A percentile compares a stretch with the other conserved stretches of the same genome.
These are phyloP conservation scores for Suillus variegatus DNA, from an alignment of 768 basidiomycete genomes.

Conservation along the genomic window DNA sequence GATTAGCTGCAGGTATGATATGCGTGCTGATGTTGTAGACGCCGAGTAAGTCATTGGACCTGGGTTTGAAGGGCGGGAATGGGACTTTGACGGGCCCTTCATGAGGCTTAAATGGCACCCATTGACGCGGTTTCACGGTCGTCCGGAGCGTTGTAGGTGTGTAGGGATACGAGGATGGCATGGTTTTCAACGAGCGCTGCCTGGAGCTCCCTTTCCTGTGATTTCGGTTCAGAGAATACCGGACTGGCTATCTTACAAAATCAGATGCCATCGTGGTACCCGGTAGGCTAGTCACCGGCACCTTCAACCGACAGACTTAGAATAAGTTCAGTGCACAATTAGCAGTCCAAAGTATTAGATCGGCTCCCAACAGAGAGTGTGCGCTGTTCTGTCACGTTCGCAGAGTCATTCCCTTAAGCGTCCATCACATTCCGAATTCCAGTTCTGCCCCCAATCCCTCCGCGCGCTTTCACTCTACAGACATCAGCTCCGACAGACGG, in stretches of 20 bases:
- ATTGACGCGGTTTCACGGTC: slow-evolving; percentile 22
- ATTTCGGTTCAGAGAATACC: background rate
- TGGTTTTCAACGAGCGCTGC: background rate
- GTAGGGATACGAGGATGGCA: slow-evolving; percentile 19
- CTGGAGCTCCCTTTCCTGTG: background rate
- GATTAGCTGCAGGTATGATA: slow-evolving; percentile 30
- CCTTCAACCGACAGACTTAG: too few species aligned
- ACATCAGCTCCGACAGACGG: too few species aligned
- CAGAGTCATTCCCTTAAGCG: too few species aligned
- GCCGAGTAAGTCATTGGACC: slow-evolving; percentile 20
- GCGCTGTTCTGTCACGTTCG: too few species aligned
- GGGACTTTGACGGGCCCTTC: slow-evolving; percentile 18
- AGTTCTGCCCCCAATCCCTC: too few species aligned
- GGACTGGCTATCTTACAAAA: background rate
- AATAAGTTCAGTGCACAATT: too few species aligned
- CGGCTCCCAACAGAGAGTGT: too few species aligned
- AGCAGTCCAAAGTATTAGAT: too few species aligned
- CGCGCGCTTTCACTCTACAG: too few species aligned
- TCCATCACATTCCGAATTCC: too few species aligned
- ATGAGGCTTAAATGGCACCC: slow-evolving; percentile 16
- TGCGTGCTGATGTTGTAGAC: slow-evolving; percentile 30
- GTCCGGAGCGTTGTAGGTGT: slow-evolving; percentile 22
- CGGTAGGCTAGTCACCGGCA: too few species aligned
- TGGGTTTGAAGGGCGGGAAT: slow-evolving; percentile 18
- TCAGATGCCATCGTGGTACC: too few species aligned